Conservation (phyloP, 2,329 filamentous ascomycete species). For the Verticillium nonalfalfae region DNA sequence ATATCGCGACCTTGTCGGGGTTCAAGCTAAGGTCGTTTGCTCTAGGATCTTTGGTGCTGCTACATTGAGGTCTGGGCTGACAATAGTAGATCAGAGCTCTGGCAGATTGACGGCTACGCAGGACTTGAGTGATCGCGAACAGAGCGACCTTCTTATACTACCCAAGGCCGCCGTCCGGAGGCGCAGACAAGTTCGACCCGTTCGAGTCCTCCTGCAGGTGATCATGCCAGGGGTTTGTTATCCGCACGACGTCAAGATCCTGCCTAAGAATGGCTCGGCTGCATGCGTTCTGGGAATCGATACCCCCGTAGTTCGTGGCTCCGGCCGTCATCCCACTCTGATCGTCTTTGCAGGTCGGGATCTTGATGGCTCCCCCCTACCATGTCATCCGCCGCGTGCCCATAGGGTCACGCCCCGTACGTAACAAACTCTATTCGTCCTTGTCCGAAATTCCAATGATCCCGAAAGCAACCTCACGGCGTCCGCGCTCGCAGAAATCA, state of each 20-base stretch:
- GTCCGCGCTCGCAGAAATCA: neutral
- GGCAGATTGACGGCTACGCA: neutral
- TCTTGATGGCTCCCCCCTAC: neutral
- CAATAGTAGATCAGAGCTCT: neutral
- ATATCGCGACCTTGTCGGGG: neutral
- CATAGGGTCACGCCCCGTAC: neutral
- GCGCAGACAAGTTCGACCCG: neutral
- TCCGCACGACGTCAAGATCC: neutral
- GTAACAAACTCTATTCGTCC: neutral
- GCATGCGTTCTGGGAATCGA: neutral
- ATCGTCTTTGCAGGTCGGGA: neutral
- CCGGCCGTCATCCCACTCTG: neutral
- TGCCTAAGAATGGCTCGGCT: neutral
- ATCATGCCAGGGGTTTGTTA: neutral
- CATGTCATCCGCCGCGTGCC: neutral
- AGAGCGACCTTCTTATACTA: neutral
- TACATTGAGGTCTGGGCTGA: neutral
- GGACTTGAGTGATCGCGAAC: neutral
- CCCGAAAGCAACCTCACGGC: neutral
- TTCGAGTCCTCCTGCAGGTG: neutral
- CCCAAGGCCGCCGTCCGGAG: neutral
- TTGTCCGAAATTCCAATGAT: neutral
- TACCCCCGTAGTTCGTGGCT: neutral
- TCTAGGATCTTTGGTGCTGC: neutral
- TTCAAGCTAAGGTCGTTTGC: neutral